Conservation (phyloP, 768 basidiomycete genomes). For the Boletus rubroflammeus region DNA sequence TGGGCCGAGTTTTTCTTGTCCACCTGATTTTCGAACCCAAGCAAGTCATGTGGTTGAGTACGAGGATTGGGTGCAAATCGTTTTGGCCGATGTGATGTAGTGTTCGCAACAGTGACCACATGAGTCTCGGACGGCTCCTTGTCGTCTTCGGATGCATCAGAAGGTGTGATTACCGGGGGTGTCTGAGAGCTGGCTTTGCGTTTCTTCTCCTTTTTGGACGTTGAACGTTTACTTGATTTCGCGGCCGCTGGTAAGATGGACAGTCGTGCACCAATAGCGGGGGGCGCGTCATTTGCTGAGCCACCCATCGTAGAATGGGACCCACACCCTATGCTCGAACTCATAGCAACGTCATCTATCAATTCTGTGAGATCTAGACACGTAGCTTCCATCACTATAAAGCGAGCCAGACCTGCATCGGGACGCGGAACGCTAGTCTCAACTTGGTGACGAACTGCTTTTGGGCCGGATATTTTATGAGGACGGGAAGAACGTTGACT, state of each 20-base stretch:
- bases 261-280: background rate
- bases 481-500: background rate
- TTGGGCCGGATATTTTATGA: background rate
- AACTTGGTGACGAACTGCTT: background rate
- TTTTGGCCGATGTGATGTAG: conserved; percentile 10
- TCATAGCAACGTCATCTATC: background rate
- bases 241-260: background rate
- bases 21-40: background rate
- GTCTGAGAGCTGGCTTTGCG: conserved; percentile 25
- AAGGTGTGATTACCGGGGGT: conserved; percentile 11
- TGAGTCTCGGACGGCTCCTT: background rate
- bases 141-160: conserved; percentile 25
- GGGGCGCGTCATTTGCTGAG: background rate
- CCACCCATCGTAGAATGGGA: background rate
- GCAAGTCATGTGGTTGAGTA: background rate
- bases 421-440: background rate
- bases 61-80: conserved; percentile 5
- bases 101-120: background rate
- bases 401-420: conserved; percentile 9
- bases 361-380: background rate
- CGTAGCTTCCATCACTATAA: background rate
- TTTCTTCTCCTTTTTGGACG: conserved; percentile 12
- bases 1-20: background rate
- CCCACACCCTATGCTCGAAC: background rate
- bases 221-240: background rate